Evolutionary conservation across 371 early-diverging fungal genomes (phyloP), one percentile per base, ranked within the genome.

Genomic region (Mortierella sp.): DNA sequence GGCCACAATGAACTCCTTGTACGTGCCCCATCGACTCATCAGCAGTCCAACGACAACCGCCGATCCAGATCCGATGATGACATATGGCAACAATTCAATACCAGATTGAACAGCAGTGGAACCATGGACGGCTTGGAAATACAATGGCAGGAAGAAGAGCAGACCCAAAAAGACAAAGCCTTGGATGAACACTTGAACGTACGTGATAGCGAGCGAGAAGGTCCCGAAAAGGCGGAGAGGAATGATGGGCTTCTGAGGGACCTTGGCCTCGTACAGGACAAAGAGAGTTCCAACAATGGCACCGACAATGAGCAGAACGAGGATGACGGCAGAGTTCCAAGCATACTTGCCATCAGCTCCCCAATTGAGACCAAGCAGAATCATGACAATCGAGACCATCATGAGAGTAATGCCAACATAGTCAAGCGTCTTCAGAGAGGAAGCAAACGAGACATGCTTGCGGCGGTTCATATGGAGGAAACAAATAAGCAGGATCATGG

Each of bases 341-440:
- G 86, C 57, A 63, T 82, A 83, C 16, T 60, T 67, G 0, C 81
- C 82, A 34, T 86, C 86, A 2, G 94, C 94, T 41, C 91, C 93
- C 88, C 91, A 88, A 9, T 88, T 83, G 7, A 92, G 80, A 4
- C 89, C 90, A 9, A 92, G 62, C 28, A 94, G 81, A 37, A 93
- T 80, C 28, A 81, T 88, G 80, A 50, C 85, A 83, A 57, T 88
- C 46, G 57, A 90, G 63, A 57, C 58, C 28, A 73, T 59, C 54
- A 87, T 59, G 13, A 90, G 69, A 4, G 78, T 63, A 40, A 88
- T 73, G n/a, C 74, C 44, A 57, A 57, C 2, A 79, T 79, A 34
- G 74, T 80, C 52, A 2, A 86, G 62, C 3, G 71, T 50, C 39
- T 57, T 64, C 5, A 84, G 57, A 10, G 80, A 71, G 14, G 87